A percentile compares a stretch with the other conserved stretches of the same genome.
These are phyloP conservation scores for Fusarium sp. DNA, from an alignment of 2,329 filamentous ascomycete genomes.

Conservation along the genomic window DNA sequence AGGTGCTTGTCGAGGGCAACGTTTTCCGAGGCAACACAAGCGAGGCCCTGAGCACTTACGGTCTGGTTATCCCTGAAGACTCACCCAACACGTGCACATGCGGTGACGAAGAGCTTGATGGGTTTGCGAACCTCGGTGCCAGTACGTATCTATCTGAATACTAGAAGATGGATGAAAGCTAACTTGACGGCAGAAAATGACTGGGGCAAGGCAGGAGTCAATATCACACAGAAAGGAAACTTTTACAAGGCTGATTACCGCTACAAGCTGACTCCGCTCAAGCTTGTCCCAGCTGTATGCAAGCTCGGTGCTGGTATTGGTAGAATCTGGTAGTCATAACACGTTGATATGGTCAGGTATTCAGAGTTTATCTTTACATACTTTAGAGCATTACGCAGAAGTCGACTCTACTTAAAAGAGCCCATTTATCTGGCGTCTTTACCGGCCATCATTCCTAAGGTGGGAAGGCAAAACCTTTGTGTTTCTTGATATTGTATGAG, in stretches of 20 bases:
- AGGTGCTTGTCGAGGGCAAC: slow-evolving; percentile 60
- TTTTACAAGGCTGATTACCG: slow-evolving; percentile 60
- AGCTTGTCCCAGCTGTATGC: slow-evolving; percentile 53
- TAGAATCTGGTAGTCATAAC: slow-evolving; percentile 43
- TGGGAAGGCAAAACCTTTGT: too few species aligned
- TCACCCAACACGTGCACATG: slow-evolving; percentile 62
- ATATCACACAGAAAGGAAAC: slow-evolving; percentile 61
- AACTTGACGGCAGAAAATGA: slow-evolving; percentile 50
- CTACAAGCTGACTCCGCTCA: slow-evolving; percentile 58
- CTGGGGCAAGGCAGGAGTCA: slow-evolving; percentile 57
- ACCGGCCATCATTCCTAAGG: too few species aligned
- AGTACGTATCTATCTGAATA: slow-evolving; percentile 48
- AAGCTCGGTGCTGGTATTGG: slow-evolving; percentile 58
- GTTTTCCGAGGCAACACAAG: slow-evolving; percentile 57
- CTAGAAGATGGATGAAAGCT: slow-evolving; percentile 39
- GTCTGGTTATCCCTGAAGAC: slow-evolving; percentile 63
- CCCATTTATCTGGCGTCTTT: too few species aligned
- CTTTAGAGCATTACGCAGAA: too few species aligned
- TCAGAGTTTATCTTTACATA: too few species aligned
- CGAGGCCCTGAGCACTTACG: slow-evolving; percentile 62
- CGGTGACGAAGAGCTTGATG: slow-evolving; percentile 63
- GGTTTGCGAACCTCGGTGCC: slow-evolving; percentile 62
- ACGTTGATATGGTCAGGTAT: too few species aligned
- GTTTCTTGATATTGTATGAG: too few species aligned
- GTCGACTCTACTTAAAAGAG: too few species aligned